phyloP scores from a whole-genome alignment of 176 grass and related monocot genomes.

The Cenchrus fungigraminus region DNA sequence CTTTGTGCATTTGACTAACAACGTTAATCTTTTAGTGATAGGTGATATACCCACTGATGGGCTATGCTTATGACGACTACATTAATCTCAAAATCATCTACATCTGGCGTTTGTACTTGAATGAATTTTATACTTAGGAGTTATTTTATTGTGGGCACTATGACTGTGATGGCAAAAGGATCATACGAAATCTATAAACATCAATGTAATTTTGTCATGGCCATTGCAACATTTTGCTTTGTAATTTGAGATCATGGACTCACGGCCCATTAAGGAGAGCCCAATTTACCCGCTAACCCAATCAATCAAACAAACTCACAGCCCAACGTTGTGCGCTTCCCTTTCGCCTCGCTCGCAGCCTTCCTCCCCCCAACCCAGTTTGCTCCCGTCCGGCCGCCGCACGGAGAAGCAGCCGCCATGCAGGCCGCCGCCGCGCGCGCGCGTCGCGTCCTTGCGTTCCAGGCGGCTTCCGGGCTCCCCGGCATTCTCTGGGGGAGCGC shows the following conservation, averaged over 20 bases:
- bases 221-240: too few relatives aligned
- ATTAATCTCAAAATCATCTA: too few relatives aligned
- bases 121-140: too few relatives aligned
- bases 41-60: too few relatives aligned
- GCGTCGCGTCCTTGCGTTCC: conserved; percentile 46
- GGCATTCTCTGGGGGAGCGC: not conserved
- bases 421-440: conserved; percentile 51
- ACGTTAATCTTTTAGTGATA: too few relatives aligned
- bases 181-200: too few relatives aligned
- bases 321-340: conserved; percentile 19
- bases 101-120: too few relatives aligned
- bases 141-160: too few relatives aligned
- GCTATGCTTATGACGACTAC: too few relatives aligned
- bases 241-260: not conserved
- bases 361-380: not conserved
- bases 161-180: too few relatives aligned
- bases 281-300: not conserved
- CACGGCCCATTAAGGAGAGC: not conserved
- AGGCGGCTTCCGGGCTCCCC: conserved; percentile 35
- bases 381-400: conserved; percentile 40
- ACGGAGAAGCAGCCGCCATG: conserved; percentile 32
- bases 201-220: too few relatives aligned
- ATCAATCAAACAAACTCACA: not conserved
- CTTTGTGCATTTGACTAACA: too few relatives aligned
- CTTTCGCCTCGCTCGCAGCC: not conserved